Base-by-base conservation (phyloP, 257 asterid genomes). In the Euphrasia confusa region DNA sequence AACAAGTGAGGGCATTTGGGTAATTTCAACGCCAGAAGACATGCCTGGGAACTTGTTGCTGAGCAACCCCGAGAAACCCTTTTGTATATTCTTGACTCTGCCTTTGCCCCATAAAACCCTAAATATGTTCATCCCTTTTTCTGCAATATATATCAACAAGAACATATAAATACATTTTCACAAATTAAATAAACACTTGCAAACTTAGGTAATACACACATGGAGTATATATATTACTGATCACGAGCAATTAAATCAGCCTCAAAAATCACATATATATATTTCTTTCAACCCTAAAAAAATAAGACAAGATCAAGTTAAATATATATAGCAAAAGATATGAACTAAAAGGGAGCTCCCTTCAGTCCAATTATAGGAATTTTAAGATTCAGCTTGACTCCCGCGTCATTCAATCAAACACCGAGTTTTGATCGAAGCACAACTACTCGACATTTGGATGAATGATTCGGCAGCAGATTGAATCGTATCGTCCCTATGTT, bases 381-480 rank as follows among this genome's bases (percentile, higher is more conserved):
- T 72, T 68, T 72, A 79, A 64, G 87, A 76, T 71, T 45, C 94
- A 82, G 69, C 68, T 73, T 87, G 81, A 80, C 97, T 90, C 97
- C 90, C 85, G 81, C 88, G 9, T 80, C 97, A 90, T 87, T 90
- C 96, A 85, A 79, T 73, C 97, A 88, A 80, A 6, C 73, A 64
- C 66, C 1, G 80, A 79, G 90, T 75, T 15, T 44, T 45, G 17
- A 12, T 12, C 4, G 0, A 0, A 10, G 11, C 1, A 6, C 28
- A 17, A 17, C 3, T 44, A 79, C 95, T 82, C 86, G 39, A 78
- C 80, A 84, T 79, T 84, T 88, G 96, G 79, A 88, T 86, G 95
- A 91, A 91, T 88, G 98, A 91, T 83, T 80, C 95, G 80, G 88
- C 94, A 91, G 98, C 92, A 81, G 83, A 91, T 82, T 81, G 84